Base-by-base conservation (phyloP, 1,284 basidiomycete species). In the Porogramme epimiltina region DNA sequence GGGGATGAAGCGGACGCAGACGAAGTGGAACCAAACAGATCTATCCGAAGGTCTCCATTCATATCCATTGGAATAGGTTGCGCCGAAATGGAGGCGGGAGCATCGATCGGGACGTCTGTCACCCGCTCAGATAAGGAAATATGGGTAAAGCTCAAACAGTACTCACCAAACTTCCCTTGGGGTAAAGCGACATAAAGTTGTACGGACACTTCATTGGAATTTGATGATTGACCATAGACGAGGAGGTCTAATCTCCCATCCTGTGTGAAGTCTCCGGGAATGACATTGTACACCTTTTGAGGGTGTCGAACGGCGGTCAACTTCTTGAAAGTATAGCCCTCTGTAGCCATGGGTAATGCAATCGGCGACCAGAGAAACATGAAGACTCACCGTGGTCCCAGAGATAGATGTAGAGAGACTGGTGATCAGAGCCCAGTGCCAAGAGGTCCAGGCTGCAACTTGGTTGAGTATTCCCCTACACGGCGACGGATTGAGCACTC, bases 201-300 rank as follows among this genome's bases (percentile, higher is more conserved):
- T 71, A 95, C 78, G 26, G 85, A 81, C 24, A 91, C 69, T 54
- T 79, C 80, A 60, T 62, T 75, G 49, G 62, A 76, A 50, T 64
- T 76, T 47, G 65, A 68, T 58, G 72, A 78, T 59, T 82, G 75
- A 45, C 84, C 81, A 90, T 98, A 95, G 47, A 98, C 81, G 5
- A 98, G 81, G 3, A 98, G 66, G 70, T 98, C 96, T 5, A 98
- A 78, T 62, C 84, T 86, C 10, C 96, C 96, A 56, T 95, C 89
- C 66, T 94, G 91, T 25, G 95, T 91, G 66, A 91, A 95, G 71
- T 99, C 96, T 19, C 91, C 91, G 0, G 95, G 94, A 1, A 98
- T 81, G 38, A 95, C 85, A 65, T 97, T 98, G 56, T 78, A 71
- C 22, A 91, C 75, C 41, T 72, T 75, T 25, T 67, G 62, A 3